A percentile compares a stretch with the other conserved stretches of the same genome.
Conservation (phyloP, 768 basidiomycete genomes). For the Austroboletus festivus region DNA sequence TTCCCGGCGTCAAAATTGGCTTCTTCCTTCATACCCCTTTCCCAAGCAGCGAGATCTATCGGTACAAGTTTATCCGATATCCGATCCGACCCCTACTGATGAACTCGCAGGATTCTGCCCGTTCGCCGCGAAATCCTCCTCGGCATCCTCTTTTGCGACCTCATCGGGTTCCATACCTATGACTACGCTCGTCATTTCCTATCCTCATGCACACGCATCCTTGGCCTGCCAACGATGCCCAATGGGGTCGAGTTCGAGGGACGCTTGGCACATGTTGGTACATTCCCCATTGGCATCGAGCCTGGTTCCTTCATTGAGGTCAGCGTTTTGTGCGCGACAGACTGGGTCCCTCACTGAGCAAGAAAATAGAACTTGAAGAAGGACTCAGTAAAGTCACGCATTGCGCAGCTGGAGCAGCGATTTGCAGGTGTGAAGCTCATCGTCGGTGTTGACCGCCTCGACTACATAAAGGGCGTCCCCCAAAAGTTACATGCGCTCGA, state of each 20-base stretch:
- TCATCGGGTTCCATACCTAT: conserved; percentile 99
- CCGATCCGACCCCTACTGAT: conserved; percentile 9
- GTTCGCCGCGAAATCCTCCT: conserved; percentile 97
- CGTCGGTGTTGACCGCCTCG: conserved; percentile 95
- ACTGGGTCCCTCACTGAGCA: conserved; percentile 2
- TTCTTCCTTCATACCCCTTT: conserved; percentile 99
- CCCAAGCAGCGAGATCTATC: conserved; percentile 95
- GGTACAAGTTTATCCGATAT: conserved; percentile 48
- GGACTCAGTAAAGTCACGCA: conserved; percentile 74
- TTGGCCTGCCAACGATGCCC: conserved; percentile 93
- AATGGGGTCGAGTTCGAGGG: conserved; percentile 97
- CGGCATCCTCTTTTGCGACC: conserved; percentile 91
- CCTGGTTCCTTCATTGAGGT: conserved; percentile 87
- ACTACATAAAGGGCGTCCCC: conserved; percentile 99
- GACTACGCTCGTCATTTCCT: conserved; percentile 99
- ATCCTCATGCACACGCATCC: conserved; percentile 95
- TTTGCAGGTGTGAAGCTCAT: conserved; percentile 96
- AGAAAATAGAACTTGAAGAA: conserved; percentile 67
- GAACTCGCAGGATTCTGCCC: conserved; percentile 73
- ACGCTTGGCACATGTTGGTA: conserved; percentile 93
- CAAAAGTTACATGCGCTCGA: conserved; percentile 97
- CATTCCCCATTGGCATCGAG: conserved; percentile 99
- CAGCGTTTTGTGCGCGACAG: conserved; percentile 12
- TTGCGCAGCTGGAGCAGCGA: conserved; percentile 78
- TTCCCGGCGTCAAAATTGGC: conserved; percentile 86